Conservation (phyloP, 139 green algal species). For the Picochlorum costavermella region DNA sequence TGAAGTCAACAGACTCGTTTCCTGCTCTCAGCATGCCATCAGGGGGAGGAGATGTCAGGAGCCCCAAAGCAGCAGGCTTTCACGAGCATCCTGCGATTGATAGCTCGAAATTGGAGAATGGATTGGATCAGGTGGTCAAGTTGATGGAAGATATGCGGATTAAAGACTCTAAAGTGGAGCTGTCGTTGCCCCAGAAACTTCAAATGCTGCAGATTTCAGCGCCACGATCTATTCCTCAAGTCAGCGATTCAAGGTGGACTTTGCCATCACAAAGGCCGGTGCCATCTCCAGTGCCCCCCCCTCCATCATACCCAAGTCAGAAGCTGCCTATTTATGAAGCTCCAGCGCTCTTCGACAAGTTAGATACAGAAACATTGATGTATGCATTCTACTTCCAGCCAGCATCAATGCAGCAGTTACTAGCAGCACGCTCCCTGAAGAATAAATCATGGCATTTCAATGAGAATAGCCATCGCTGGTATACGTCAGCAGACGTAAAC, state of each 20-base stretch:
- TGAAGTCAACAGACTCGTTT: background rate
- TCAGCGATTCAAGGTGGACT: constrained; percentile 48
- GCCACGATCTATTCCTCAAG: constrained; percentile 54
- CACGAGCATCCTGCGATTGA: background rate
- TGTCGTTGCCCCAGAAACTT: constrained; percentile 19
- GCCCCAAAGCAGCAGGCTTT: background rate
- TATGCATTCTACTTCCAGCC: constrained; percentile 98
- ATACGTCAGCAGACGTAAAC: constrained; percentile 78
- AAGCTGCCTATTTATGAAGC: constrained; percentile 60
- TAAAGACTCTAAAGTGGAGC: constrained; percentile 9
- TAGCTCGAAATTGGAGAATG: background rate
- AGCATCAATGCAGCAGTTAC: constrained; percentile 78
- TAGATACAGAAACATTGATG: constrained; percentile 95
- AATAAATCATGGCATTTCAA: constrained; percentile 91
- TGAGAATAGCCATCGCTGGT: constrained; percentile 88
- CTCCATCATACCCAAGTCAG: constrained; percentile 65
- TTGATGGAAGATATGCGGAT: constrained; percentile 18
- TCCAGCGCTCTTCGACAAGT: constrained; percentile 76
- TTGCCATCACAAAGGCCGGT: constrained; percentile 36
- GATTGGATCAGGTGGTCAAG: background rate
- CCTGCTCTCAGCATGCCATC: background rate
- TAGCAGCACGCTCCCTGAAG: constrained; percentile 89
- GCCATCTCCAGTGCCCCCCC: constrained; percentile 43
- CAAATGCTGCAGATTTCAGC: constrained; percentile 30
- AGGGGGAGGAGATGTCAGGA: background rate